Conservation (phyloP, 2,329 filamentous ascomycete species). For the Diaporthe sp. region DNA sequence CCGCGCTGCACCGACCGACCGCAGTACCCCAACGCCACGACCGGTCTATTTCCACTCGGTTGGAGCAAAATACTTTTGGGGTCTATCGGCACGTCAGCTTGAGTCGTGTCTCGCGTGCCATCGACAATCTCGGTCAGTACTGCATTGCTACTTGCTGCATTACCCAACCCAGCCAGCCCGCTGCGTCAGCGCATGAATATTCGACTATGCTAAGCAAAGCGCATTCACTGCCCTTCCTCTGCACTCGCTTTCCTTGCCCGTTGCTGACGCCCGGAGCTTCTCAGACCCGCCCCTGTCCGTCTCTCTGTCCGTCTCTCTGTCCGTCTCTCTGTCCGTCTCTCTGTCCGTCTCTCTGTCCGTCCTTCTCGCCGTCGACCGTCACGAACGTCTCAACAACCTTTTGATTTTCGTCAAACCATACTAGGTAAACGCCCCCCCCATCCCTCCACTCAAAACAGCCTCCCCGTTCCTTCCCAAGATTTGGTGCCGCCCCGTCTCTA, state of each 20-base stretch:
- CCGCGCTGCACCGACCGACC: background rate
- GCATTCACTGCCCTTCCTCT: slow-evolving; percentile 12
- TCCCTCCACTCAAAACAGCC: background rate
- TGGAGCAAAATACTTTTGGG: background rate
- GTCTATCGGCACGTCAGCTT: slow-evolving; percentile 22
- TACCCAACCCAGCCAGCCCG: slow-evolving; percentile 24
- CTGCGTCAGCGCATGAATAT: slow-evolving; percentile 25
- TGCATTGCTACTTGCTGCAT: slow-evolving; percentile 15
- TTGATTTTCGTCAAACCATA: slow-evolving; percentile 25
- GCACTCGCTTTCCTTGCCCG: slow-evolving; percentile 7
- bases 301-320: slow-evolving; percentile 12
- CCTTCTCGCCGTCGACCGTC: slow-evolving; percentile 18
- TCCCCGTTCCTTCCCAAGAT: slow-evolving; percentile 9
- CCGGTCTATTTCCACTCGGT: background rate
- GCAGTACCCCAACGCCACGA: slow-evolving; percentile 1
- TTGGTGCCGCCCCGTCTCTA: slow-evolving; percentile 1
- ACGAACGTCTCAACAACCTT: slow-evolving; percentile 32
- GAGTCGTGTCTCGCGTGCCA: slow-evolving; percentile 26
- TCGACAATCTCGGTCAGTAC: slow-evolving; percentile 31
- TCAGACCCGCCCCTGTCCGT: slow-evolving; percentile 23
- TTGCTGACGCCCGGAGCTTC: slow-evolving; percentile 23
- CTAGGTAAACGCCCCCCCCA: slow-evolving; percentile 34
- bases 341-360: slow-evolving; percentile 14
- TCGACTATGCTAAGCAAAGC: slow-evolving; percentile 27
- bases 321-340: slow-evolving; percentile 12